Evolutionary conservation across 2,329 filamentous ascomycete species (phyloP).

Genomic region (Fusarium buxicola): DNA sequence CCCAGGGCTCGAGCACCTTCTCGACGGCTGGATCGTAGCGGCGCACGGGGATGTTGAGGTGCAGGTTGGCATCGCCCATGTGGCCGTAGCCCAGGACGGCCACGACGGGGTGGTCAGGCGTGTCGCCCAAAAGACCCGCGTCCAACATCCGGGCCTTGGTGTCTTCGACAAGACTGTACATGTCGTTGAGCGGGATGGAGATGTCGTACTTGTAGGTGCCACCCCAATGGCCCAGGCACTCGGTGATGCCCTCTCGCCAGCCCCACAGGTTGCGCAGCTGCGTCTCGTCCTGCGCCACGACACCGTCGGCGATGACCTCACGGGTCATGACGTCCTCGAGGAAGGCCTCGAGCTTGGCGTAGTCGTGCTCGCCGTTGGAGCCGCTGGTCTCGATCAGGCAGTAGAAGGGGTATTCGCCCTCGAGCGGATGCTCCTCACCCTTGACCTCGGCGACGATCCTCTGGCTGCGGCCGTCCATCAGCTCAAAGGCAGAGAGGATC

Average conservation of each 20-base stretch:
- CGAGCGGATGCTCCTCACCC: slow-evolving; percentile 82
- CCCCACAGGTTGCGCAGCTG: slow-evolving; percentile 88
- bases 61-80: slow-evolving; percentile 97
- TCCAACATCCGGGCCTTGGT: slow-evolving; percentile 77
- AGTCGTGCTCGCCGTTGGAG: slow-evolving; percentile 93
- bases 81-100: slow-evolving; percentile 97
- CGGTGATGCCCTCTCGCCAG: slow-evolving; percentile 93
- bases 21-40: slow-evolving; percentile 90
- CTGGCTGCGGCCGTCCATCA: slow-evolving; percentile 92
- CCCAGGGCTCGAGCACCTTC: slow-evolving; percentile 88
- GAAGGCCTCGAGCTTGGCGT: slow-evolving; percentile 89
- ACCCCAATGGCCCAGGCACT: slow-evolving; percentile 88
- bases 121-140: slow-evolving; percentile 81
- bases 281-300: slow-evolving; percentile 92
- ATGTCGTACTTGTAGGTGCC: slow-evolving; percentile 99
- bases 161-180: slow-evolving; percentile 92
- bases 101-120: slow-evolving; percentile 81
- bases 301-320: slow-evolving; percentile 88
- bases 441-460: slow-evolving; percentile 79
- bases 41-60: slow-evolving; percentile 88
- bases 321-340: slow-evolving; percentile 91
- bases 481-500: slow-evolving; percentile 96
- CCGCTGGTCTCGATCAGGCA: slow-evolving; percentile 97
- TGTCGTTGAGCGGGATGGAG: slow-evolving; percentile 87
- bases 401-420: slow-evolving; percentile 91